Conservation (phyloP, 2,329 filamentous ascomycete species). For the Aquanectria penicillioides region DNA sequence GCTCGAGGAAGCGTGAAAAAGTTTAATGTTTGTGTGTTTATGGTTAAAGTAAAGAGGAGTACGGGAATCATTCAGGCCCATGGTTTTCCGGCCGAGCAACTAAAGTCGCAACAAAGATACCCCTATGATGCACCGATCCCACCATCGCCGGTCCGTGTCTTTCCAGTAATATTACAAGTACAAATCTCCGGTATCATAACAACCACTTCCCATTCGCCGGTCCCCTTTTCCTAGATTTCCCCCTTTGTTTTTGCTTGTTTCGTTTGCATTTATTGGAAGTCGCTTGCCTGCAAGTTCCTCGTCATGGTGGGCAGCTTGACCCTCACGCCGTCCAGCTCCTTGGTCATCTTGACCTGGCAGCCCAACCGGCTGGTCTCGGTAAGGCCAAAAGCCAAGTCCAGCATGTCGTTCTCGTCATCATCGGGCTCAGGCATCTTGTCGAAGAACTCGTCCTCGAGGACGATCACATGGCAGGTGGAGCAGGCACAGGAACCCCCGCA, state of each 20-base stretch:
- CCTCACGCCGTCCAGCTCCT: slow-evolving; percentile 85
- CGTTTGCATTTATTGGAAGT: slow-evolving; percentile 68
- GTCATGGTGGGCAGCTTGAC: slow-evolving; percentile 94
- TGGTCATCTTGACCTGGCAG: slow-evolving; percentile 92
- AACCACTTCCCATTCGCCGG: slow-evolving; percentile 17
- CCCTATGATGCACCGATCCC: slow-evolving; percentile 42
- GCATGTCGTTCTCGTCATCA: slow-evolving; percentile 88
- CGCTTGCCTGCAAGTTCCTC: slow-evolving; percentile 92
- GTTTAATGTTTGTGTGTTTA: slow-evolving; percentile 18
- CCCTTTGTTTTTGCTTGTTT: slow-evolving; percentile 6
- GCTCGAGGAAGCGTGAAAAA: slow-evolving; percentile 64
- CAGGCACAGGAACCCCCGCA: slow-evolving; percentile 95
- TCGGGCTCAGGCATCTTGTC: slow-evolving; percentile 82
- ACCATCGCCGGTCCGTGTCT: slow-evolving; percentile 34
- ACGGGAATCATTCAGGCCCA: slow-evolving; percentile 41
- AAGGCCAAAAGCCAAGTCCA: slow-evolving; percentile 89
- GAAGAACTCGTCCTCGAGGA: slow-evolving; percentile 77
- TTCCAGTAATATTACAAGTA: slow-evolving; percentile 44
- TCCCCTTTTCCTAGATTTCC: too few relatives aligned
- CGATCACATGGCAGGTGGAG: slow-evolving; percentile 92
- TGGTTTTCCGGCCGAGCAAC: slow-evolving; percentile 37
- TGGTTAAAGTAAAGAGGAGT: slow-evolving; percentile 39
- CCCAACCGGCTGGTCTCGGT: slow-evolving; percentile 87
- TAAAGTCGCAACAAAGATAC: slow-evolving; percentile 44
- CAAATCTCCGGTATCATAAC: slow-evolving; percentile 34